A percentile compares a stretch with the other conserved stretches of the same genome.
Evolutionary conservation across 179 eudicot genomes (phyloP).

Genomic region (Camellia oleifera): DNA sequence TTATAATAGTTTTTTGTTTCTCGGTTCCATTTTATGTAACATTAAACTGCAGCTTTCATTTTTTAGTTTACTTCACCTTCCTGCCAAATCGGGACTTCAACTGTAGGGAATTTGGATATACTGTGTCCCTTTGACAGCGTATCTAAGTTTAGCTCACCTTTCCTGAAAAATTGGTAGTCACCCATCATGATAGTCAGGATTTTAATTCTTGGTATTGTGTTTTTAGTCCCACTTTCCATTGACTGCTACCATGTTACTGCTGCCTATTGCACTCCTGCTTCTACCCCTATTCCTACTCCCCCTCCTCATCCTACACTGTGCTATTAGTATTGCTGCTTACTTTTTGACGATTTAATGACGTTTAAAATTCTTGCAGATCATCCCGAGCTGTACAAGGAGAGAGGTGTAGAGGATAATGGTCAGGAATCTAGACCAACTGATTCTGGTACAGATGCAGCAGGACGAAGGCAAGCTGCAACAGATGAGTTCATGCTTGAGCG

Average conservation of each 20-base stretch:
- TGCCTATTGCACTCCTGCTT: neutral
- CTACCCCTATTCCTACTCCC: neutral
- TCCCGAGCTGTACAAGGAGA: conserved; percentile 82
- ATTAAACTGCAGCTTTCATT: neutral
- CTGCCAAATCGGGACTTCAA: neutral
- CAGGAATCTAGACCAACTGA: conserved; percentile 44
- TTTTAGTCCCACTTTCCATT: neutral
- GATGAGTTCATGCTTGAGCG: conserved; percentile 93
- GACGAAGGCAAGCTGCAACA: conserved; percentile 84
- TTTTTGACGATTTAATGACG: neutral
- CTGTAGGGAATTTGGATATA: neutral
- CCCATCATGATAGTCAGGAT: neutral
- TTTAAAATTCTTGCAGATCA: conserved; percentile 54
- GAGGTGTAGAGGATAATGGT: conserved; percentile 44
- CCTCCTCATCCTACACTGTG: neutral
- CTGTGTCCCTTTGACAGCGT: neutral
- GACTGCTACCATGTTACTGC: conserved; percentile 6
- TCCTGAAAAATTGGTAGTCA: neutral
- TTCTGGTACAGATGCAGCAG: conserved; percentile 49
- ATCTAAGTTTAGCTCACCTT: neutral
- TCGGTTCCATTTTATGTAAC: neutral
- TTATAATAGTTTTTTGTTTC: neutral
- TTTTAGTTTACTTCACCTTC: neutral
- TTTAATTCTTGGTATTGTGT: neutral
- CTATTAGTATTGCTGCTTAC: neutral